Evolutionary conservation across 2,329 filamentous ascomycete species (phyloP).

Genomic region (Chaetomium sp.): DNA sequence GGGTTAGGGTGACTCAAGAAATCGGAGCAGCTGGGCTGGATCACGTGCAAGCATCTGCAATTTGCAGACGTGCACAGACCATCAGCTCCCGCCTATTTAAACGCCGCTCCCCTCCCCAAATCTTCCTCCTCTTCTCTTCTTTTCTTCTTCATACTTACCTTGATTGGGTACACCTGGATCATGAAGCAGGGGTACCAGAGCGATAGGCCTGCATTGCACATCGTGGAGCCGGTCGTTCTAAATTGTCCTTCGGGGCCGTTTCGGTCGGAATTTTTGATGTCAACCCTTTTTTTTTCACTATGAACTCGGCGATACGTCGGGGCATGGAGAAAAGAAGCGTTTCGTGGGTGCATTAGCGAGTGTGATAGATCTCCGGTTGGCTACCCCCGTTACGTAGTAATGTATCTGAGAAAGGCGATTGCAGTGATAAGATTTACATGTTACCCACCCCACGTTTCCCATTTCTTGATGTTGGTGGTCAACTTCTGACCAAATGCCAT

Average conservation of each 20-base stretch:
- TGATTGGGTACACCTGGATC: constrained; percentile 20
- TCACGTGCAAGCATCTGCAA: constrained; percentile 7
- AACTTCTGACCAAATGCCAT: too few relatives aligned
- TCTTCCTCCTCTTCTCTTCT: constrained; percentile 15
- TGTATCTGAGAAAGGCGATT: too few relatives aligned
- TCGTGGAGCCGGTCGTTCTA: constrained; percentile 20
- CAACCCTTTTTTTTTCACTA: constrained; percentile 16
- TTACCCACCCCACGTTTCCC: too few relatives aligned
- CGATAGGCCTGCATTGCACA: constrained; percentile 25
- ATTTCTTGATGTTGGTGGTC: too few relatives aligned
- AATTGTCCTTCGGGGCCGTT: constrained; percentile 26
- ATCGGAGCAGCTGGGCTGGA: too few relatives aligned
- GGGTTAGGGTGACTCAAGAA: constrained; percentile 5
- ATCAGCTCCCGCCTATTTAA: constrained; percentile 8
- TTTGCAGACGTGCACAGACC: constrained; percentile 17
- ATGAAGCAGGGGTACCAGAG: constrained; percentile 19
- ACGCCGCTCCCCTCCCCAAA: neutral
- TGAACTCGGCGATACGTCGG: constrained; percentile 17
- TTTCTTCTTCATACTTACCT: constrained; percentile 26
- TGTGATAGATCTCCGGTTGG: too few relatives aligned
- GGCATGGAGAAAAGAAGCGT: constrained; percentile 21
- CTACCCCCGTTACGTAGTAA: too few relatives aligned
- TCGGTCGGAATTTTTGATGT: constrained; percentile 25
- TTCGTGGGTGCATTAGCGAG: neutral
- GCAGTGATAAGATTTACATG: too few relatives aligned